phyloP scores from a whole-genome alignment of 2,329 filamentous ascomycete species.

The Tolypocladium amazonense region DNA sequence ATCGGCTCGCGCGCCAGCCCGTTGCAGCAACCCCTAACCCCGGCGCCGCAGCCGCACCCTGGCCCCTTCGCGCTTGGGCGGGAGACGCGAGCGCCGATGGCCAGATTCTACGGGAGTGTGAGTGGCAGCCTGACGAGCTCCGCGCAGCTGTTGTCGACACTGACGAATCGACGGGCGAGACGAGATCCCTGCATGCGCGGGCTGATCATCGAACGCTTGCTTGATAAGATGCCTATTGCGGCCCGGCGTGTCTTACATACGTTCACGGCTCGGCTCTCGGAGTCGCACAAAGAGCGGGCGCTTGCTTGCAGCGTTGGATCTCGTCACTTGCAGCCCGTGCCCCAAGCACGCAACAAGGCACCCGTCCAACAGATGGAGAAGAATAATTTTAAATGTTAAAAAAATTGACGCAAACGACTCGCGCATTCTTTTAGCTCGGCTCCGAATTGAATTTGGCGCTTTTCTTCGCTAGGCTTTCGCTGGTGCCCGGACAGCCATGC shows the following conservation, averaged over 20 bases:
- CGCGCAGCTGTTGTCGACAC: not conserved
- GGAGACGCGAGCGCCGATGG: not conserved
- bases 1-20: not conserved
- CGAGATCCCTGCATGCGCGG: not conserved
- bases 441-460: not conserved
- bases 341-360: not conserved
- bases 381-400: too few relatives aligned
- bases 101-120: too few relatives aligned
- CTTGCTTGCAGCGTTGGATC: not conserved
- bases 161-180: not conserved
- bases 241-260: not conserved
- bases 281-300: not conserved
- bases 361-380: not conserved
- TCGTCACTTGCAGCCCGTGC: not conserved
- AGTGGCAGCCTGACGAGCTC: too few relatives aligned
- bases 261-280: not conserved
- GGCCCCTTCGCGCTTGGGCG: not conserved
- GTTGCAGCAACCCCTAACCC: not conserved
- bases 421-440: not conserved
- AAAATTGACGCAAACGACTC: not conserved
- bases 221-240: too few relatives aligned
- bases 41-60: not conserved
- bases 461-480: too few relatives aligned
- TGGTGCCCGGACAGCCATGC: too few relatives aligned
- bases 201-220: too few relatives aligned